A percentile compares a stretch with the other conserved stretches of the same genome.
These are phyloP conservation scores for Zasmidium cellare DNA, from an alignment of 2,329 filamentous ascomycete species.

Conservation along the genomic window DNA sequence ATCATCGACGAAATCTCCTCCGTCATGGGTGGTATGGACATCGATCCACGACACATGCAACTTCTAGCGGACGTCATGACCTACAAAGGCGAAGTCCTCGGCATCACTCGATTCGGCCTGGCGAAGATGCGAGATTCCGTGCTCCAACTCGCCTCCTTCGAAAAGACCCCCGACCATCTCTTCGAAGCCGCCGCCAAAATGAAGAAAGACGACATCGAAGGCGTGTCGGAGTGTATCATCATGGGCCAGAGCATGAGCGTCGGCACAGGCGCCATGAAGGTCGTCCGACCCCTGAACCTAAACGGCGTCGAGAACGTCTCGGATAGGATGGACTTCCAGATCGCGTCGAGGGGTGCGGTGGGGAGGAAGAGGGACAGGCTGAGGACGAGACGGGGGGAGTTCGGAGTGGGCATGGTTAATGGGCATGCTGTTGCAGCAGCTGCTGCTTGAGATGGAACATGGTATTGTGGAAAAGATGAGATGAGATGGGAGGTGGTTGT, in stretches of 20 bases:
- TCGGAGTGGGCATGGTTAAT: constrained; percentile 18
- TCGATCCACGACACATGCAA: constrained; percentile 97
- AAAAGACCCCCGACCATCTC: constrained; percentile 96
- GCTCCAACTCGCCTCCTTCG: constrained; percentile 90
- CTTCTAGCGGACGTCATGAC: constrained; percentile 98
- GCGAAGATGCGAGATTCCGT: constrained; percentile 96
- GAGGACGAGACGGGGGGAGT: constrained; percentile 14
- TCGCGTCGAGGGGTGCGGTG: constrained; percentile 13
- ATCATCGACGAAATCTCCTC: constrained; percentile 84
- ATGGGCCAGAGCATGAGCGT: constrained; percentile 94
- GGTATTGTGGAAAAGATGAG: background rate
- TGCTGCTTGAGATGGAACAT: constrained; percentile 7
- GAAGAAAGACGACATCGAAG: constrained; percentile 89
- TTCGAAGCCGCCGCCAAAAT: constrained; percentile 92
- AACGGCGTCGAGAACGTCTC: constrained; percentile 50
- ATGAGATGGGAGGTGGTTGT: too few species aligned
- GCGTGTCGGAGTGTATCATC: constrained; percentile 95
- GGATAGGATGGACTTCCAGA: constrained; percentile 19
- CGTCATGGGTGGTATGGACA: constrained; percentile 93
- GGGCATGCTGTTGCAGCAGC: constrained; percentile 20
- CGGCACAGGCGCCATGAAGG: constrained; percentile 89
- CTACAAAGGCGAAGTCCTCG: constrained; percentile 94
- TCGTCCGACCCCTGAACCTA: constrained; percentile 75
- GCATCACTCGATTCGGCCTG: constrained; percentile 93
- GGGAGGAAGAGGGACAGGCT: constrained; percentile 21